Evolutionary conservation across 2,329 filamentous ascomycete species (phyloP), one percentile per base, ranked within the genome.

Genomic region (Harringtonia lauricola): DNA sequence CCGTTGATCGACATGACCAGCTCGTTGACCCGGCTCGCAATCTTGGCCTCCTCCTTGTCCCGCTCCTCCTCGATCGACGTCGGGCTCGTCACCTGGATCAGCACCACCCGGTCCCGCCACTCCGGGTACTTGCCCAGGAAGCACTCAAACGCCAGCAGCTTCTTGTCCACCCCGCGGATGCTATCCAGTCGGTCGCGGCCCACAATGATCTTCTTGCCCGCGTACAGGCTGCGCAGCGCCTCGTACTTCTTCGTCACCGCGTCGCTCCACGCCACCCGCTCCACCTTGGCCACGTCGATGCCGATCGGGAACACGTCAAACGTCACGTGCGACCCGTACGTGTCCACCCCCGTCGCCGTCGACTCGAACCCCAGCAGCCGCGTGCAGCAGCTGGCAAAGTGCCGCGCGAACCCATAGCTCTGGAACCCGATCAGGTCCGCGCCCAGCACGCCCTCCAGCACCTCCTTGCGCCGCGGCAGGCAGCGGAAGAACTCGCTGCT

Each of bases 361-460:
- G 87, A 94, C 37, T 87, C 83, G 56, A 94, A 94, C n/a, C 86
- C 85, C 8, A 95, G 72, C 39, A 95, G 83, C 22, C 89, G 79
- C 2, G 87, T 94, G 64, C 89, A 95, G 65, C 89, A 95, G 51
- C 87, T 95, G 31, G 87, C 79, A 60, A 96, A 96, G 62, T 96
- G 90, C 21, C 89, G 80, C 14, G 89, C 90, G 62, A 95, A 96
- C 61, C 88, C 92, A 66, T 88, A 92, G 8, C 88, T 92, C 63
- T 96, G 90, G 66, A 96, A 95, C 1, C 88, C 89, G 49, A 96
- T 79, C 68, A 96, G 81, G 62, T 95, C 95, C 44, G 90, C 79
- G 17, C 90, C 89, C 35, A 96, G 71, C 38, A 95, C 80, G 39
- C 92, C 92, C 53, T 92, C 87, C 14, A 96, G 70, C 12, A 96